Conservation (phyloP, 805 yeast genomes). For the Nakazawaea anatomiae region DNA sequence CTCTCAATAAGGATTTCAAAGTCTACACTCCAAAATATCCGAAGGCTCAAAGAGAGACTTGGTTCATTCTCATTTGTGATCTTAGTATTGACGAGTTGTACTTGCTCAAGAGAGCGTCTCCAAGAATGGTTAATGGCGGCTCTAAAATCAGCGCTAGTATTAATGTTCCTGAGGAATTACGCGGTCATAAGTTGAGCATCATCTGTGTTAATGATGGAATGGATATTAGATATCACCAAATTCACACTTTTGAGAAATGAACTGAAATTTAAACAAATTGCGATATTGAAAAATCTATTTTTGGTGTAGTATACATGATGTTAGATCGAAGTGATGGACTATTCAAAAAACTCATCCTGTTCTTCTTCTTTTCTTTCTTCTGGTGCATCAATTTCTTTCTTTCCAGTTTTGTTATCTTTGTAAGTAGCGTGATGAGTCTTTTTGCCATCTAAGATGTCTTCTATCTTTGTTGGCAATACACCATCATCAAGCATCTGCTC, state of each 20-base stretch:
- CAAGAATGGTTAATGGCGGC: slow-evolving; percentile 26
- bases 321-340: not conserved
- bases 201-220: slow-evolving; percentile 62
- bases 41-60: slow-evolving; percentile 85
- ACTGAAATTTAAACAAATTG: not conserved
- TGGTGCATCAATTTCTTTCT: slow-evolving; percentile 10
- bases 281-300: not conserved
- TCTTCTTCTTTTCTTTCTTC: slow-evolving; percentile 1
- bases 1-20: slow-evolving; percentile 52
- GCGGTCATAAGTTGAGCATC: slow-evolving; percentile 40
- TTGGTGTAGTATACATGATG: not conserved
- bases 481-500: slow-evolving; percentile 46
- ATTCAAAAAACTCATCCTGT: slow-evolving; percentile 13
- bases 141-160: slow-evolving; percentile 34
- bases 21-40: slow-evolving; percentile 80
- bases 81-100: slow-evolving; percentile 45
- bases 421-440: slow-evolving; percentile 16
- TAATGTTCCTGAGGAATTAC: slow-evolving; percentile 41
- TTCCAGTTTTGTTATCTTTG: not conserved
- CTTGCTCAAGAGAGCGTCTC: slow-evolving; percentile 72
- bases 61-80: slow-evolving; percentile 72
- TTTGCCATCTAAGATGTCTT: slow-evolving; percentile 38
- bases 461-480: slow-evolving; percentile 46
- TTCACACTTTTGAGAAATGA: not conserved
- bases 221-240: slow-evolving; percentile 38